Base-by-base conservation (phyloP, 139 green algal species). In the Volvox reticuliferus region DNA sequence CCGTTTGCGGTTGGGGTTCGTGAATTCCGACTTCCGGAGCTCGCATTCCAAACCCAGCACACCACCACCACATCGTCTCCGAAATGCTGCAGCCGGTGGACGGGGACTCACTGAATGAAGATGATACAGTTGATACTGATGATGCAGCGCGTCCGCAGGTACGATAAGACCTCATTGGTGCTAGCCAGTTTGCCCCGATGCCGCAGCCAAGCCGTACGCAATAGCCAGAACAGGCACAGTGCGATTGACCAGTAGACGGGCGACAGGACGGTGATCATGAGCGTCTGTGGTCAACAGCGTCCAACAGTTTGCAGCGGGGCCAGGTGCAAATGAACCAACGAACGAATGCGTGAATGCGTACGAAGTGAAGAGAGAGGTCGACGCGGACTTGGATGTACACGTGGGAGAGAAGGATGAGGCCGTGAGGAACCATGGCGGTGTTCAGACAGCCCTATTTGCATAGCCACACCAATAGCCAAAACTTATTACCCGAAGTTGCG, bases 91-190 rank as follows among this genome's bases (percentile, higher is more conserved):
- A 55, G 44, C 44, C 5, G 44, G 44, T 55, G 44, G 77, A 32
- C 13, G 12, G 2, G 33, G 17, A 82, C 80, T 88, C 63, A 88
- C 82, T 71, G 44, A 2, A 88, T 68, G 62, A 88, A 88, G 19
- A 78, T 88, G 62, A 88, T 35, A 55, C 62, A 77, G 82, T 88
- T 78, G 32, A 62, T 37, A n/a, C 62, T 71, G 62, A 88, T 77
- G 62, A 88, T 77, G 82, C 20, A 61, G 62, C 82, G 82, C 22
- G 22, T 77, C 36, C 63, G 82, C 62, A 88, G 63, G 82, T 88
- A 88, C 0, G 62, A 21, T 33, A 1, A 5, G 36, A 62, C 30
- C 30, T 19, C 13, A 18, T n/a, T 35, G 18, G 30, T 17, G 19
- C 0, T 9, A 20, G 30, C 12, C 61, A 88, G 82, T 2, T 24